A percentile compares a stretch with the other conserved stretches of the same genome.
phyloP scores from a whole-genome alignment of 2,329 filamentous ascomycete genomes.

The Amesomyces nigricolor region DNA sequence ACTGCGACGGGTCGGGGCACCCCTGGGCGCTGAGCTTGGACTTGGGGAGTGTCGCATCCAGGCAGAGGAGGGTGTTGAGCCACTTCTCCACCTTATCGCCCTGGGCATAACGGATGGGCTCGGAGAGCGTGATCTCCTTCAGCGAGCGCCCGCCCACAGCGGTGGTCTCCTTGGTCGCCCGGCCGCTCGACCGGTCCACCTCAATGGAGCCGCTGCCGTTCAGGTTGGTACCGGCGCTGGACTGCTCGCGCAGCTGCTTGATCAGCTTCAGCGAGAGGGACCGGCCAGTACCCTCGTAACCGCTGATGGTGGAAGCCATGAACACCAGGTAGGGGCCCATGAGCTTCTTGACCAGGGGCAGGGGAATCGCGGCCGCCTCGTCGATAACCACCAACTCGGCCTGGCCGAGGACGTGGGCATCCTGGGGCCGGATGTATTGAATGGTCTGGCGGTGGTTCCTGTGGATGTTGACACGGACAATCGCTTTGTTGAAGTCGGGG shows the following conservation, averaged over 20 bases:
- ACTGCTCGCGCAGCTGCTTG: constrained; percentile 92
- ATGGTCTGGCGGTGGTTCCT: constrained; percentile 94
- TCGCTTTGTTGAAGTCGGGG: constrained; percentile 97
- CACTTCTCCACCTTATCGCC: constrained; percentile 92
- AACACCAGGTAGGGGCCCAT: constrained; percentile 97
- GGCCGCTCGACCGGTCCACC: constrained; percentile 75
- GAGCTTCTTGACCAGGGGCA: constrained; percentile 86
- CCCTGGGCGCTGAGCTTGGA: constrained; percentile 67
- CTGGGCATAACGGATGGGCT: constrained; percentile 90
- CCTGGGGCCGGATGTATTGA: constrained; percentile 95
- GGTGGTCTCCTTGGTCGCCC: constrained; percentile 58
- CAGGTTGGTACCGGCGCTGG: constrained; percentile 55
- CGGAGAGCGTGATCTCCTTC: constrained; percentile 84
- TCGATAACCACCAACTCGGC: constrained; percentile 95
- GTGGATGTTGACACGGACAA: constrained; percentile 94
- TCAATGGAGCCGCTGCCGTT: constrained; percentile 54
- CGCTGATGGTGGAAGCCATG: constrained; percentile 99
- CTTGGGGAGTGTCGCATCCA: constrained; percentile 84
- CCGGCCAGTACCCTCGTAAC: constrained; percentile 93
- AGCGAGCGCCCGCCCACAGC: constrained; percentile 67
- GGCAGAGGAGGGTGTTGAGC: constrained; percentile 88
- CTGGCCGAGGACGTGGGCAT: constrained; percentile 90
- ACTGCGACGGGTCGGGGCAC: constrained; percentile 84
- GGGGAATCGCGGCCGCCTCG: constrained; percentile 91
- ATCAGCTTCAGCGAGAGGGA: constrained; percentile 95